phyloP scores from a whole-genome alignment of 768 basidiomycete species.

The Russula emetica region DNA sequence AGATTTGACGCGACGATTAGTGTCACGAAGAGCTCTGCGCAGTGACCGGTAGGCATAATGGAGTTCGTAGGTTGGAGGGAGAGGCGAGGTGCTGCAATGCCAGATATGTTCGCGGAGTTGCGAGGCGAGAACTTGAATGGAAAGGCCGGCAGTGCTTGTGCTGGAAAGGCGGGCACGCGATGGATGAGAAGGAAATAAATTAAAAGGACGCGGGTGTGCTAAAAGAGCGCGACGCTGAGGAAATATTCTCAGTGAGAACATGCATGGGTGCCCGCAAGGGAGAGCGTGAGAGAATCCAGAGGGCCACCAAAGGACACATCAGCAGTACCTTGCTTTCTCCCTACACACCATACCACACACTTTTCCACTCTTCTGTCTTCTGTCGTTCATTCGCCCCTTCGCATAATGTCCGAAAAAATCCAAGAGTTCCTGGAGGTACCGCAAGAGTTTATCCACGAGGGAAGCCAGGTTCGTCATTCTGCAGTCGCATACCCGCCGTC shows the following conservation, averaged over 20 bases:
- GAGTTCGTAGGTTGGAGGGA: slow-evolving; percentile 9
- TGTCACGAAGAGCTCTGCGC: slow-evolving; percentile 20
- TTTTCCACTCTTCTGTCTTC: slow-evolving; percentile 10
- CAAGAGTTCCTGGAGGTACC: slow-evolving; percentile 89
- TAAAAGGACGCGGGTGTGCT: background rate
- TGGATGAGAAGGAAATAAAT: slow-evolving; percentile 1
- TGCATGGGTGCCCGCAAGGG: background rate
- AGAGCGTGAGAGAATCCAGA: background rate
- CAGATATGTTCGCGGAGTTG: slow-evolving; percentile 21
- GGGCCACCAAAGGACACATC: background rate
- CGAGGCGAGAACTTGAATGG: slow-evolving; percentile 28
- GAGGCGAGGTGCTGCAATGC: slow-evolving; percentile 10
- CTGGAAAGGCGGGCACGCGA: slow-evolving; percentile 7
- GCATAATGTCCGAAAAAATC: slow-evolving; percentile 82
- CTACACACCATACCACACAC: background rate
- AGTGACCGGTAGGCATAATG: slow-evolving; percentile 19
- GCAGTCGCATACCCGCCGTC: background rate
- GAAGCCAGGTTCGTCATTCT: slow-evolving; percentile 64
- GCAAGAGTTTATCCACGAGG: slow-evolving; percentile 88
- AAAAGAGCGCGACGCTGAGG: background rate
- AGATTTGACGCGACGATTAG: background rate
- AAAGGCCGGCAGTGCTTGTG: slow-evolving; percentile 48
- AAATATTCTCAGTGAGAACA: slow-evolving; percentile 16
- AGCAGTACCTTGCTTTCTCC: background rate
- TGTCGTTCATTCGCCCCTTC: slow-evolving; percentile 25